These are phyloP conservation scores for Chenopodium suecicum DNA, from an alignment of 148 eudicot genomes.

Conservation along the genomic window DNA sequence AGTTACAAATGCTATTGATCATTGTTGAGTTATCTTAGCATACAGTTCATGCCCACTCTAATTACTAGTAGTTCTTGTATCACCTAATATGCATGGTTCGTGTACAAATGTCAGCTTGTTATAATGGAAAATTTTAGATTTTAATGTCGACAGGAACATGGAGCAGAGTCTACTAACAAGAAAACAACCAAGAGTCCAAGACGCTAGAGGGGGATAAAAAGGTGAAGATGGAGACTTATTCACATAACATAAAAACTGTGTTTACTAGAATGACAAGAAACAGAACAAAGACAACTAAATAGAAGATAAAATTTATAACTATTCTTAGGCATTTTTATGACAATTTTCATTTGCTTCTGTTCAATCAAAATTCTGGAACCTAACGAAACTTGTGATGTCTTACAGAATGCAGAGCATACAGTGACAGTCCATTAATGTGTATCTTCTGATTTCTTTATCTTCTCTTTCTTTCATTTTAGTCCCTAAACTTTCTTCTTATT, in stretches of 20 bases:
- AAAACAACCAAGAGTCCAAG: conserved; percentile 34
- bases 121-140: not conserved
- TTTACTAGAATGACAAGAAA: conserved; percentile 71
- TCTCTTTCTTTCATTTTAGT: not conserved
- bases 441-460: not conserved
- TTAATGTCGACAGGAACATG: conserved; percentile 45
- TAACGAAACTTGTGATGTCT: not conserved
- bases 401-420: not conserved
- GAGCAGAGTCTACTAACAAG: conserved; percentile 39
- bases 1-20: not conserved
- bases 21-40: not conserved
- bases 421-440: not conserved
- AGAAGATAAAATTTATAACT: not conserved
- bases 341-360: not conserved
- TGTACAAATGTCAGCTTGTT: not conserved
- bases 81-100: not conserved
- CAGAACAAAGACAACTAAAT: conserved; percentile 27
- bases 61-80: not conserved
- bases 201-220: conserved; percentile 61
- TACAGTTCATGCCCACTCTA: not conserved
- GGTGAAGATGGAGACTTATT: conserved; percentile 69
- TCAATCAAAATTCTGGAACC: not conserved
- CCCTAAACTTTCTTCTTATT: too few relatives aligned
- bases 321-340: not conserved
- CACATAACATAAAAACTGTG: conserved; percentile 84